A percentile compares a stretch with the other conserved stretches of the same genome.
Evolutionary conservation across 129 eudicot genomes (phyloP).

Genomic region (Kitagawia praeruptora): DNA sequence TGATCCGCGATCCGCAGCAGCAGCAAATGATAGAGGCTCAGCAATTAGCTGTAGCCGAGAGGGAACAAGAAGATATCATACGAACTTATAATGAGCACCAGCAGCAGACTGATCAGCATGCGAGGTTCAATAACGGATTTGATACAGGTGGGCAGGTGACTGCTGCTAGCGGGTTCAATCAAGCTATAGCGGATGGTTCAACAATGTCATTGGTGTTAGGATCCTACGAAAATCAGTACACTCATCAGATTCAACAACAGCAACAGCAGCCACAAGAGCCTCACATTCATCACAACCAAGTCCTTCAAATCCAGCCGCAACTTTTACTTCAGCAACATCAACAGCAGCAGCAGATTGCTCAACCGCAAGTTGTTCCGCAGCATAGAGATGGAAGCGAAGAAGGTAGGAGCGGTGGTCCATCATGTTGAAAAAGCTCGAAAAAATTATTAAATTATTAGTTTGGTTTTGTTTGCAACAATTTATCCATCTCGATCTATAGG

Average conservation of each 20-base stretch:
- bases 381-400: conserved; percentile 38
- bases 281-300: conserved; percentile 11
- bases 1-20: conserved; percentile 42
- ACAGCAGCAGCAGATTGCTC: conserved; percentile 17
- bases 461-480: conserved; percentile 18
- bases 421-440: conserved; percentile 10
- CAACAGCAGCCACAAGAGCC: conserved; percentile 18
- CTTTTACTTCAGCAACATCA: conserved; percentile 23
- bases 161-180: conserved; percentile 30
- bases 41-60: conserved; percentile 28
- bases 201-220: conserved; percentile 30
- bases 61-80: conserved; percentile 40
- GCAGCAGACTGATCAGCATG: conserved; percentile 18
- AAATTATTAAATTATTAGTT: not conserved
- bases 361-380: conserved; percentile 12
- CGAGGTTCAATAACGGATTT: conserved; percentile 34
- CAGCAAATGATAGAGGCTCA: conserved; percentile 44
- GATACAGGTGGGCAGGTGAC: conserved; percentile 24
- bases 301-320: conserved; percentile 24
- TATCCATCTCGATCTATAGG: conserved; percentile 4
- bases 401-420: conserved; percentile 26
- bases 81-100: conserved; percentile 41
- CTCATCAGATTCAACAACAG: conserved; percentile 28
- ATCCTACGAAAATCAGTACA: conserved; percentile 13
- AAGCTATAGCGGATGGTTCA: conserved; percentile 4